phyloP scores from a whole-genome alignment of 192 early-diverging fungal species.

The Chytriomyces sp. region DNA sequence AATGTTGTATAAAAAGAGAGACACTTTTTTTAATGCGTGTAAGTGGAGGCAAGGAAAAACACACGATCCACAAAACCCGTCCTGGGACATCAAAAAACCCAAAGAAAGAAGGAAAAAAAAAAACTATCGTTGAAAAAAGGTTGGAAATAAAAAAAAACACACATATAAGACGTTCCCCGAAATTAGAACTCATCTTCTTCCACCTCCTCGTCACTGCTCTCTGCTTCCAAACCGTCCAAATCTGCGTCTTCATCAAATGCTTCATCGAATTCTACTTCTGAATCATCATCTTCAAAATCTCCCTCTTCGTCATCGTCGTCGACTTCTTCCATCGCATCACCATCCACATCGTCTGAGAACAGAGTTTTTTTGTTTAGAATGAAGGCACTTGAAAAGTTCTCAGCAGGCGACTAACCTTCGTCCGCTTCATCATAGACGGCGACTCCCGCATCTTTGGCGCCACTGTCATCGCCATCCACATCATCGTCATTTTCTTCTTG shows the following conservation, averaged over 20 bases:
- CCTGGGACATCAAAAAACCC: not conserved
- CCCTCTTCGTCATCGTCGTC: conserved; percentile 40
- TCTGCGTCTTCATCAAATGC: conserved; percentile 8
- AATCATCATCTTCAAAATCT: conserved; percentile 21
- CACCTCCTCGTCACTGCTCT: not conserved
- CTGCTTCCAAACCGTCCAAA: conserved; percentile 6
- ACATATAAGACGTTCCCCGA: not conserved
- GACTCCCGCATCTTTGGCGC: conserved; percentile 26
- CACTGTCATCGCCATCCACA: conserved; percentile 36
- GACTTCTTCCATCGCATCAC: conserved; percentile 19
- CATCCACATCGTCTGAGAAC: conserved; percentile 27
- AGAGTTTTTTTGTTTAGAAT: too few relatives aligned
- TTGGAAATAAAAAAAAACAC: not conserved
- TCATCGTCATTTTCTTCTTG: conserved; percentile 26
- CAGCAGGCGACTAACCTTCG: conserved; percentile 22
- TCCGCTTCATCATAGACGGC: conserved; percentile 47
- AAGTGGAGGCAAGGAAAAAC: too few relatives aligned
- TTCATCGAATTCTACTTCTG: not conserved
- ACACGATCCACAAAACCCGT: not conserved
- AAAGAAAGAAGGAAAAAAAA: not conserved
- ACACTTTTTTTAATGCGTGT: too few relatives aligned
- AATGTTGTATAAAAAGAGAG: too few relatives aligned
- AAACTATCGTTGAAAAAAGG: not conserved
- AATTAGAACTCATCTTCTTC: not conserved
- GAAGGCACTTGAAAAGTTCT: too few relatives aligned